These are phyloP conservation scores for Paramarasmius palmivorus DNA, from an alignment of 1,284 basidiomycete species.

Conservation along the genomic window DNA sequence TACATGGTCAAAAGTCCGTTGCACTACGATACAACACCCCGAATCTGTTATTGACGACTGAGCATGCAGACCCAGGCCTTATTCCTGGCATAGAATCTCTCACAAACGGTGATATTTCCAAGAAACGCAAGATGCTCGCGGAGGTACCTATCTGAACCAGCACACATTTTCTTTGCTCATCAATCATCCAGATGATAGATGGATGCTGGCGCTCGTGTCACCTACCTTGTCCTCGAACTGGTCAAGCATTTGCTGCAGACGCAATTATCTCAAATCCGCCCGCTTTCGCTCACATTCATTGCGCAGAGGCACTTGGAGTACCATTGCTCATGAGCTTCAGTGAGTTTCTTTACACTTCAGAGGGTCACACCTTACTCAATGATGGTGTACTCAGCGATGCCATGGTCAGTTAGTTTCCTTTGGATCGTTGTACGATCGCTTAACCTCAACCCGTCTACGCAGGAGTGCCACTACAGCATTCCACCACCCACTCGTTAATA, in stretches of 20 bases:
- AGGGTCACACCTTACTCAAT: not conserved
- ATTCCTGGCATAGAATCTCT: constrained; percentile 51
- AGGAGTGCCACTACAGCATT: constrained; percentile 60
- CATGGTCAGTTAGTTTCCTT: constrained; percentile 44
- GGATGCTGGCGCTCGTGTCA: constrained; percentile 59
- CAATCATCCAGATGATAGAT: constrained; percentile 47
- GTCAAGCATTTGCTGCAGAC: constrained; percentile 53
- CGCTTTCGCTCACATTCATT: constrained; percentile 63
- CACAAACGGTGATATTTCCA: constrained; percentile 48
- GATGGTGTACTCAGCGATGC: constrained; percentile 51
- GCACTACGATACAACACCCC: not conserved
- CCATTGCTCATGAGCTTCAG: constrained; percentile 61
- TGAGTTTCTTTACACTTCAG: constrained; percentile 28
- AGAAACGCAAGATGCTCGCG: constrained; percentile 47
- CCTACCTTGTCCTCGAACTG: constrained; percentile 43
- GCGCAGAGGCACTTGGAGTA: constrained; percentile 64
- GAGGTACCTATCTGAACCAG: constrained; percentile 25
- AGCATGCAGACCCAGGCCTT: constrained; percentile 45
- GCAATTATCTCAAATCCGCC: constrained; percentile 69
- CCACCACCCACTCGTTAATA: constrained; percentile 63
- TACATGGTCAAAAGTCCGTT: constrained; percentile 57
- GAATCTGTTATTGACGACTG: constrained; percentile 6
- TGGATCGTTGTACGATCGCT: not conserved
- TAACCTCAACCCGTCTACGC: not conserved
- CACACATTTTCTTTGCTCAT: not conserved